Conservation (phyloP, 2,329 filamentous ascomycete species). For the Fusarium siculi region DNA sequence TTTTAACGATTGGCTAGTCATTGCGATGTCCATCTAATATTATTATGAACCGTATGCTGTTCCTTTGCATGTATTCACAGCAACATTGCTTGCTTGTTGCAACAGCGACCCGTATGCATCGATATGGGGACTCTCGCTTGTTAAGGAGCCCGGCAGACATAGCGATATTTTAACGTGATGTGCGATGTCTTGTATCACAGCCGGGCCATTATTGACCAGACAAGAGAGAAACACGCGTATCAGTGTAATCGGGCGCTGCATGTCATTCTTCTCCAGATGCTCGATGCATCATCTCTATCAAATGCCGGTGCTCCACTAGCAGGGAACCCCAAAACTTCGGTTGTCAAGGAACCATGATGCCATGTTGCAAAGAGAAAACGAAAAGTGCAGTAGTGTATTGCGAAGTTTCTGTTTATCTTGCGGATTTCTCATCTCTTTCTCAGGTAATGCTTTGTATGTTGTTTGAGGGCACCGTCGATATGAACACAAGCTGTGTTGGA, state of each 20-base stretch:
- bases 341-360: not conserved
- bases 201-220: not conserved
- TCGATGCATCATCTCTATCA: constrained; percentile 3
- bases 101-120: not conserved
- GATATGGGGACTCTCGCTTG: not conserved
- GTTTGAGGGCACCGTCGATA: constrained; percentile 2
- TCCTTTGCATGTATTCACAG: not conserved
- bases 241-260: constrained; percentile 16
- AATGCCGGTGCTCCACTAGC: constrained; percentile 16
- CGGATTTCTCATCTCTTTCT: not conserved
- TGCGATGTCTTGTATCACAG: constrained; percentile 12
- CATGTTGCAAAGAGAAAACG: not conserved
- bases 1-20: constrained; percentile 12
- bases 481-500: constrained; percentile 15
- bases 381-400: not conserved
- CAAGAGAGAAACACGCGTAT: constrained; percentile 3
- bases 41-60: not conserved
- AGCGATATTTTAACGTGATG: constrained; percentile 7
- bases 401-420: not conserved
- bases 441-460: not conserved
- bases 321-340: not conserved
- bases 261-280: constrained; percentile 8
- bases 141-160: constrained; percentile 4
- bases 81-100: constrained; percentile 3
- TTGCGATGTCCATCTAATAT: not conserved